phyloP scores from a whole-genome alignment of 306 rosid genomes.

The Pachyrhizus erosus region DNA sequence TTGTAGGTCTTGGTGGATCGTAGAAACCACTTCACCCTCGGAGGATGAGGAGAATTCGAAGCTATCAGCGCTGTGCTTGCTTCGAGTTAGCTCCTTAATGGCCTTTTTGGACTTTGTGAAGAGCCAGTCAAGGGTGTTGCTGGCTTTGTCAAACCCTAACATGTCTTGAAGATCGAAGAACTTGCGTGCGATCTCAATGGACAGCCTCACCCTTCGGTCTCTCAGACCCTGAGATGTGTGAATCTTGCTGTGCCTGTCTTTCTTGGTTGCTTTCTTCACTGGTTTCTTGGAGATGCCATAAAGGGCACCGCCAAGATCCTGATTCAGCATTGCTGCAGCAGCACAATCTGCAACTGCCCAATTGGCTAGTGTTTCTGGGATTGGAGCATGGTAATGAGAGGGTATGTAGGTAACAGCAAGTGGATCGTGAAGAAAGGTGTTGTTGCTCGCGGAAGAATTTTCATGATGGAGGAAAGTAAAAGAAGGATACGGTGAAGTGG shows the following conservation, averaged over 20 bases:
- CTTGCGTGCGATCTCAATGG: conserved; percentile 75
- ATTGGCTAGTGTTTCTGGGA: conserved; percentile 47
- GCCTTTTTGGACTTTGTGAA: conserved; percentile 66
- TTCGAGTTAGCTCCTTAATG: conserved; percentile 55
- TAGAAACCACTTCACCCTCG: conserved; percentile 39
- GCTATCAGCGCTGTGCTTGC: conserved; percentile 35
- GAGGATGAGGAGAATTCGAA: conserved; percentile 43
- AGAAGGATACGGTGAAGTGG: conserved; percentile 43
- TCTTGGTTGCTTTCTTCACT: conserved; percentile 53
- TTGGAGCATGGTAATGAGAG: conserved; percentile 36
- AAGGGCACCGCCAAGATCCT: conserved; percentile 11
- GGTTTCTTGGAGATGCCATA: conserved; percentile 1
- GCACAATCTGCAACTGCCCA: conserved; percentile 44
- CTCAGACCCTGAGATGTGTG: conserved; percentile 84
- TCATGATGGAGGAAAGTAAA: conserved; percentile 46
- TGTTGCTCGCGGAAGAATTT: conserved; percentile 37
- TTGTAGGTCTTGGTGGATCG: conserved; percentile 18
- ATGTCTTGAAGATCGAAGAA: conserved; percentile 94
- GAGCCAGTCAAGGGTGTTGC: conserved; percentile 91
- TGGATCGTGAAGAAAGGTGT: conserved; percentile 48
- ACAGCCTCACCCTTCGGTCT: conserved; percentile 81
- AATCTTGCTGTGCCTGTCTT: conserved; percentile 92
- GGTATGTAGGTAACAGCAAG: conserved; percentile 45
- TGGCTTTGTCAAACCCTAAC: conserved; percentile 93
- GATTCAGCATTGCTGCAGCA: conserved; percentile 41